Evolutionary conservation across 305 asterid species (phyloP).

Genomic region (Andrographis paniculata): DNA sequence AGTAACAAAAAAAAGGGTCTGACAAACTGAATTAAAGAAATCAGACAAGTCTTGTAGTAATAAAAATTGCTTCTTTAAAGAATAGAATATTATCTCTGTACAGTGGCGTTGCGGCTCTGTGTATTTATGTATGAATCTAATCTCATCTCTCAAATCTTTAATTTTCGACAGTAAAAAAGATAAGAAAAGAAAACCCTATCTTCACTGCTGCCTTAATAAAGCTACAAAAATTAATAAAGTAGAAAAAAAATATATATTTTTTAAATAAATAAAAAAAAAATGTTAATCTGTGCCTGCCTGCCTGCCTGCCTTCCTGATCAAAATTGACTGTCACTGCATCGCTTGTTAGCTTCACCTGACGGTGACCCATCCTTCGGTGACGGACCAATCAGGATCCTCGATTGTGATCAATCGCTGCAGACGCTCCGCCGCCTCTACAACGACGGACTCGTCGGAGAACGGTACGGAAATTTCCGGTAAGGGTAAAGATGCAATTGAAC

Average conservation of each 20-base stretch:
- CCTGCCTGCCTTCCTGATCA: conserved; percentile 11
- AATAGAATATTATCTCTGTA: conserved; percentile 18
- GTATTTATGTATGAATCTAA: conserved; percentile 1
- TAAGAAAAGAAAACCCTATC: conserved; percentile 1
- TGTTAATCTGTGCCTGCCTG: too few relatives aligned
- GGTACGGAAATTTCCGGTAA: conserved; percentile 7
- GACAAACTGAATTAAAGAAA: too few relatives aligned
- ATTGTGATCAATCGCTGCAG: conserved; percentile 24
- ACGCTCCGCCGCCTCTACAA: conserved; percentile 30
- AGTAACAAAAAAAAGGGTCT: too few relatives aligned
- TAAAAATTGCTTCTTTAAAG: conserved; percentile 2
- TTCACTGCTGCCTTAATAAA: conserved; percentile 7
- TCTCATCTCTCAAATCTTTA: not conserved
- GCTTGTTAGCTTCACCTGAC: conserved; percentile 36
- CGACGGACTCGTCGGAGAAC: conserved; percentile 18
- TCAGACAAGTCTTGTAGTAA: conserved; percentile 1
- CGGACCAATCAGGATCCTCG: conserved; percentile 36
- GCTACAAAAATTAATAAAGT: conserved; percentile 8
- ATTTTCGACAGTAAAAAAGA: not conserved
- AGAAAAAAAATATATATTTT: too few relatives aligned
- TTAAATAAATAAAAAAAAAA: conserved; percentile 3
- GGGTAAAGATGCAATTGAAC: conserved; percentile 18
- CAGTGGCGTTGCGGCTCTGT: conserved; percentile 19
- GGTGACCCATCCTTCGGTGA: conserved; percentile 50
- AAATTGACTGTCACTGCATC: conserved; percentile 14